Conservation (phyloP, 345 rosid species). For the Camelina neglecta region DNA sequence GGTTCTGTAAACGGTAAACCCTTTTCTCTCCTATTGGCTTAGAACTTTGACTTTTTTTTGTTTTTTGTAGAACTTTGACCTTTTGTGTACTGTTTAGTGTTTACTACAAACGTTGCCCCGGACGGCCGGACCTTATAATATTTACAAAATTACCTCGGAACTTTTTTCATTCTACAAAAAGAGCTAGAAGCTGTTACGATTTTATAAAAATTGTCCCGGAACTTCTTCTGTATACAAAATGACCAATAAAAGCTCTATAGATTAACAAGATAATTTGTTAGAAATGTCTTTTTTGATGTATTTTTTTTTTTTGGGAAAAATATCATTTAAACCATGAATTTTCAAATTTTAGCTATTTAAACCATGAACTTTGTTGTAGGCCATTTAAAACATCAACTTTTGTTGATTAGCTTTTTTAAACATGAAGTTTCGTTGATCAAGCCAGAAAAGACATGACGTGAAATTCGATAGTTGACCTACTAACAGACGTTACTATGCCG, state of each 20-base stretch:
- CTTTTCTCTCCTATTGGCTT: conserved; percentile 29
- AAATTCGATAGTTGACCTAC: no score
- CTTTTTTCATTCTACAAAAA: neutral
- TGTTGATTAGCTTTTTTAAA: no score
- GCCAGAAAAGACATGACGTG: no score
- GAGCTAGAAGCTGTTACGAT: neutral
- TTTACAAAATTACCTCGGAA: neutral
- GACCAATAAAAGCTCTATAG: neutral
- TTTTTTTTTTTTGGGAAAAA: no score
- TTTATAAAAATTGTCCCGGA: neutral
- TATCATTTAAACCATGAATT: no score
- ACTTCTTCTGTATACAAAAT: neutral
- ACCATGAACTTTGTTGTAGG: no score
- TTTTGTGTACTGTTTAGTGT: neutral
- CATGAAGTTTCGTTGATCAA: no score
- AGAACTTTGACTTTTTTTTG: neutral
- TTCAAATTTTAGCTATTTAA: no score
- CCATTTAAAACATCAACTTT: no score
- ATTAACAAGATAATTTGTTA: no score
- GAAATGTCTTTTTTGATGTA: no score
- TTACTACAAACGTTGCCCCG: neutral
- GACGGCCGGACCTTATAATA: neutral
- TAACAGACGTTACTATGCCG: no score
- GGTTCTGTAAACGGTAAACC: conserved; percentile 38
- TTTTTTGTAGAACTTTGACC: conserved; percentile 3